Percentiles rank a stretch among this genome's conserved stretches.
Conservation (phyloP, 2,329 filamentous ascomycete species). For the Emericellopsis atlantica region DNA sequence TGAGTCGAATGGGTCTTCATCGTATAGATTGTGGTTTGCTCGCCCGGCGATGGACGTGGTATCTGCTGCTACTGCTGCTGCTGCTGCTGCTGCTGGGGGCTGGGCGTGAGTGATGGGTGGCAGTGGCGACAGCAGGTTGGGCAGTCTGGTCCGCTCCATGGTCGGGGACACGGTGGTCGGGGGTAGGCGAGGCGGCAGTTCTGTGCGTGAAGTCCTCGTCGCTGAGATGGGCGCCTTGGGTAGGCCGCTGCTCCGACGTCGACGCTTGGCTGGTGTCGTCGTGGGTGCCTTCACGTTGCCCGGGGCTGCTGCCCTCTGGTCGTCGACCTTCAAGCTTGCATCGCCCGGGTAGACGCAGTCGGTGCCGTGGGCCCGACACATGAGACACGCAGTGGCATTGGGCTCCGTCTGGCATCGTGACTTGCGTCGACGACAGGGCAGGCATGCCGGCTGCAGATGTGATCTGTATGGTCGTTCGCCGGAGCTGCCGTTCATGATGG, state of each 20-base stretch:
- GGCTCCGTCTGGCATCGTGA: constrained; percentile 47
- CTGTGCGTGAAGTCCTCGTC: neutral
- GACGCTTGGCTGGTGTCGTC: constrained; percentile 4
- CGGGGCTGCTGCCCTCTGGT: constrained; percentile 4
- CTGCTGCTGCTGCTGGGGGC: neutral
- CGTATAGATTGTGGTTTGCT: neutral
- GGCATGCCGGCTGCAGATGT: constrained; percentile 47
- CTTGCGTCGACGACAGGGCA: constrained; percentile 46
- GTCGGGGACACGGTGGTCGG: neutral
- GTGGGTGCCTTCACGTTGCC: constrained; percentile 2
- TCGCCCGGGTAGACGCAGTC: constrained; percentile 38
- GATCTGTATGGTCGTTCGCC: constrained; percentile 40
- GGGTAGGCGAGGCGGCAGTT: neutral
- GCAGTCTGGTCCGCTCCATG: neutral
- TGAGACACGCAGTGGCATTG: constrained; percentile 36
- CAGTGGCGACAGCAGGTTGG: neutral
- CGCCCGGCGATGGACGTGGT: neutral
- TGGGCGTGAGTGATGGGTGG: neutral
- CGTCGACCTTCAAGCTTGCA: constrained; percentile 3
- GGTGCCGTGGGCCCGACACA: constrained; percentile 45
- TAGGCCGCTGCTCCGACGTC: neutral
- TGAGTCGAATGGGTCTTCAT: constrained; percentile 11
- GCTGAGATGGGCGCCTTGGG: neutral
- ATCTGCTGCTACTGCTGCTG: neutral
- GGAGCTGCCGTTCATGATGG: no score